Evolutionary conservation across 768 basidiomycete genomes (phyloP).

Genomic region (Russula virescens): DNA sequence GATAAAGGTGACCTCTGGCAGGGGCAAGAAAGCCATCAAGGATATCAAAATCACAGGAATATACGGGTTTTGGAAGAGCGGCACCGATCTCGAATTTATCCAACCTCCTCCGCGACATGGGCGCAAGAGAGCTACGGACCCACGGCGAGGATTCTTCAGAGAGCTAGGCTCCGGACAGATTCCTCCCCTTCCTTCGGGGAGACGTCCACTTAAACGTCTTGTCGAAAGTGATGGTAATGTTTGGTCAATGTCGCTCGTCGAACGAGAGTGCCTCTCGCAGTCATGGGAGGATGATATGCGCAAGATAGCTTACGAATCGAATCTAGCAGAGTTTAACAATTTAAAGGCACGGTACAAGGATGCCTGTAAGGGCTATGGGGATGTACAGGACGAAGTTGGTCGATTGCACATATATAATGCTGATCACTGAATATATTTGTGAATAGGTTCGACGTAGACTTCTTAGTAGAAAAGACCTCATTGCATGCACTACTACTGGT

Average conservation of each 20-base stretch:
- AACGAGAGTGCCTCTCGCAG: slow-evolving; percentile 41
- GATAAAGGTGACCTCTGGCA: slow-evolving; percentile 2
- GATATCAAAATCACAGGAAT: slow-evolving; percentile 6
- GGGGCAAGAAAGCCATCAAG: neutral
- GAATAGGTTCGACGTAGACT: slow-evolving; percentile 55
- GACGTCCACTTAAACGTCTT: slow-evolving; percentile 39
- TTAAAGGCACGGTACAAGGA: slow-evolving; percentile 40
- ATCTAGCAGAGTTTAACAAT: slow-evolving; percentile 39
- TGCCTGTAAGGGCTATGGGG: slow-evolving; percentile 33
- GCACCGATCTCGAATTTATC: slow-evolving; percentile 21
- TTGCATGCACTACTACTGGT: slow-evolving; percentile 79
- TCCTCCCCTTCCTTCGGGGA: slow-evolving; percentile 35
- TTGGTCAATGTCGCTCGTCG: slow-evolving; percentile 51
- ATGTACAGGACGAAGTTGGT: slow-evolving; percentile 50
- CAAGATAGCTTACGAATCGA: slow-evolving; percentile 27
- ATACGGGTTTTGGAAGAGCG: slow-evolving; percentile 22
- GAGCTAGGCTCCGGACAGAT: slow-evolving; percentile 32
- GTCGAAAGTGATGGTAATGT: slow-evolving; percentile 31
- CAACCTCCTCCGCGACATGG: neutral
- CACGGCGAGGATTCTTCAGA: slow-evolving; percentile 32
- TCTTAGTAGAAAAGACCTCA: slow-evolving; percentile 49
- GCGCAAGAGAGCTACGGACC: neutral
- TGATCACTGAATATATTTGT: neutral
- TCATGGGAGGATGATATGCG: slow-evolving; percentile 47
- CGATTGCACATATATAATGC: neutral